Evolutionary conservation across 2,329 filamentous ascomycete genomes (phyloP), one percentile per base, ranked within the genome.

Genomic region (Metarhizium anisopliae): DNA sequence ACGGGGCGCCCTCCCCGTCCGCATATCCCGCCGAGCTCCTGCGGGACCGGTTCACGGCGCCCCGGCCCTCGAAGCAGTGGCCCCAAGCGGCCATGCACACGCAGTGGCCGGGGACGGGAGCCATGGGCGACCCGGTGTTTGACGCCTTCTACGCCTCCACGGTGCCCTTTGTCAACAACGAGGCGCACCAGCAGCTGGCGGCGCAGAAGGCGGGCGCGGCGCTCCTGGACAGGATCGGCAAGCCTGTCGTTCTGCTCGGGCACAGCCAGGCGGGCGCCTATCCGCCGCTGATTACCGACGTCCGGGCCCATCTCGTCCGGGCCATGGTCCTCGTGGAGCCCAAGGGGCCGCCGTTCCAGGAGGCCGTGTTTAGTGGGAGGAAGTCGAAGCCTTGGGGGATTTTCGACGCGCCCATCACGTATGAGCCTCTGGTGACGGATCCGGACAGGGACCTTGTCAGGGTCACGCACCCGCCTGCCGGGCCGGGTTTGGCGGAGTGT

Each of bases 261-360:
- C 77, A 80, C 60, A 78, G 74, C 20, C 72, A 77, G 58, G 78
- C 76, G 2, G 75, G 74, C 2, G 58, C 71, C 0, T 65, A 72
- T 56, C 70, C 71, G 7, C 70, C 74, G 64, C 49, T 78, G 51
- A 64, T 74, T 51, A 68, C 74, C 42, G 69, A 80, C 61, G 63
- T 65, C 29, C 66, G 72, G 0, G 75, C 76, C 1, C 51, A 65
- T 3, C 68, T 77, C 3, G 69, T 74, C 5, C 69, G 70, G 49
- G 72, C 66, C 0, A 65, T 79, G 3, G 62, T 79, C 1, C 63
- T 71, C 0, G 59, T 80, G 2, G 77, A 80, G 62, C 75, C 77
- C 2, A 68, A 66, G 0, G 76, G 77, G 0, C 77, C 77, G 13
- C 77, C 75, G 0, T 80, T 80, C 60, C 66, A 60, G 30, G 73